Conservation (phyloP, 768 basidiomycete genomes). For the Mycena indigotica region DNA sequence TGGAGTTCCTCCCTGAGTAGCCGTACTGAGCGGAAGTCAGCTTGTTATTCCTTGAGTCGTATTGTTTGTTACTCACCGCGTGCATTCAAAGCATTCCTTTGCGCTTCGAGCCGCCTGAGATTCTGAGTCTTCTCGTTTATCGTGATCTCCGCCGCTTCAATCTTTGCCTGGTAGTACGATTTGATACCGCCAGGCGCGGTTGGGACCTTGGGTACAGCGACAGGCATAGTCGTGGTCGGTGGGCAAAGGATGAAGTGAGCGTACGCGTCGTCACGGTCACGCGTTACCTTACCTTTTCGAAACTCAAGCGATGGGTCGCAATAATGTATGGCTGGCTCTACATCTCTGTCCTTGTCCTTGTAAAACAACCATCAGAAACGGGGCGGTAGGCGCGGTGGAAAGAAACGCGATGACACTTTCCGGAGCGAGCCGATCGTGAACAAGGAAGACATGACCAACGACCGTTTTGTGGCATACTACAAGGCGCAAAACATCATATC, state of each 20-base stretch:
- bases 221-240: slow-evolving; percentile 33
- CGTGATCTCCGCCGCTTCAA: slow-evolving; percentile 87
- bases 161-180: slow-evolving; percentile 94
- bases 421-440: slow-evolving; percentile 54
- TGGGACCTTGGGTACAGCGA: slow-evolving; percentile 37
- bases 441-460: slow-evolving; percentile 69
- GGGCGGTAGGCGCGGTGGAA: slow-evolving; percentile 8
- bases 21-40: slow-evolving; percentile 56
- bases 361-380: slow-evolving; percentile 6
- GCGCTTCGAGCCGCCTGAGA: slow-evolving; percentile 90
- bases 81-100: slow-evolving; percentile 95
- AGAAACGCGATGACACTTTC: slow-evolving; percentile 33
- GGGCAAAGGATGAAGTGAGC: slow-evolving; percentile 7
- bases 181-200: slow-evolving; percentile 69
- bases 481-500: slow-evolving; percentile 74
- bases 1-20: slow-evolving; percentile 91
- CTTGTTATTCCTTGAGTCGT: neutral
- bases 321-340: slow-evolving; percentile 13
- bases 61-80: slow-evolving; percentile 55
- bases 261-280: slow-evolving; percentile 34
- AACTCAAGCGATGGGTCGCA: slow-evolving; percentile 16
- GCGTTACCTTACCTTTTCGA: neutral
- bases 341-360: neutral
- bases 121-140: slow-evolving; percentile 98
- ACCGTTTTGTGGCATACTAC: slow-evolving; percentile 69